Evolutionary conservation across 169 alveolate species (phyloP), one percentile per base, ranked within the genome.

Genomic region (Eimeria sp.): DNA sequence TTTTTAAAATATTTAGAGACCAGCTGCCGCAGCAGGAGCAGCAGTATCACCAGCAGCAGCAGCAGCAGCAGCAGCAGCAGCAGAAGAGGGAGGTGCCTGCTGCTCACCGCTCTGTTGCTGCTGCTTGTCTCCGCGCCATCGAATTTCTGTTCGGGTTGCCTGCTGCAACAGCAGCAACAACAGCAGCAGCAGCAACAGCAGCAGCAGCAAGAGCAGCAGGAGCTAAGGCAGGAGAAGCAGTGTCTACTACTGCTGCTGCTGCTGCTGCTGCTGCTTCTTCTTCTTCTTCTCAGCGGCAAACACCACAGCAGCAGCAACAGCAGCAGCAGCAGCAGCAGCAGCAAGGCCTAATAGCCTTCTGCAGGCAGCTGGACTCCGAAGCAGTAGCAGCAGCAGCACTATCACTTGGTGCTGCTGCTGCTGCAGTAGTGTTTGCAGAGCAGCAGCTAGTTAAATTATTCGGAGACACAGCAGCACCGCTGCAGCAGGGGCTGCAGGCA

Each of bases 381-480:
- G 62, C 64, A 37, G 87, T 62, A 77, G 87, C 87, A 40, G 87
- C 87, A 0, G 87, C 87, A 18, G 87, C 87, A 10, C 64, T 77
- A 4, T 37, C 33, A 20, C 33, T 77, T 8, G 87, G 87, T 9
- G 37, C 40, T 14, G 56, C 87, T 43, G 87, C 87, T 37, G 62
- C 87, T 77, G 87, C 87, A 14, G 87, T 77, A 23, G 27, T 77
- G 87, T 23, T 77, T n/a, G 60, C 60, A 10, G 87, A 77, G 87
- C 87, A 77, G 87, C 87, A 77, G 40, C 30, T 77, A 14, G 52
- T 77, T 13, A 37, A 46, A 23, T 62, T 77, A 30, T 77, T 37
- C 87, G 87, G 87, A 10, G 87, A 77, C 64, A 40, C 52, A 8
- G 87, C 87, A 77, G 87, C 87, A 40, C 87, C 87, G 56, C 87